These are phyloP conservation scores for Starmerella sirachaensis DNA, from an alignment of 805 yeast genomes.

Conservation along the genomic window DNA sequence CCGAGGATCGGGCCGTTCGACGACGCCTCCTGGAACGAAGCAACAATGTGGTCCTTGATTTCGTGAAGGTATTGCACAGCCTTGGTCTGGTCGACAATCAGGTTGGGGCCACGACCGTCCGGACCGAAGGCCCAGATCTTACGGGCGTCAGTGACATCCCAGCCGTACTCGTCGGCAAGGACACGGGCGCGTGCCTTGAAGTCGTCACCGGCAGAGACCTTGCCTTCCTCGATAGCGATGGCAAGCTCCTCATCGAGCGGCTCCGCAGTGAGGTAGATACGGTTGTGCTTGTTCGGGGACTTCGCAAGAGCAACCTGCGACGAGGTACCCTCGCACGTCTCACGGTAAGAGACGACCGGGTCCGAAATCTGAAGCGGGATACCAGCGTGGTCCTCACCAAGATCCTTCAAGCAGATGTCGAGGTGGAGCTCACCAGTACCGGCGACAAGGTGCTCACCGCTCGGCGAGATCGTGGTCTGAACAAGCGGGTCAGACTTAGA, in stretches of 20 bases:
- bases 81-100: slow-evolving; percentile 99
- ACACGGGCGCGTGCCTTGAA: slow-evolving; percentile 98
- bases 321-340: slow-evolving; percentile 89
- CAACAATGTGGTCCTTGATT: slow-evolving; percentile 98
- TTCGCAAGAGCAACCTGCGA: slow-evolving; percentile 93
- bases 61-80: slow-evolving; percentile 98
- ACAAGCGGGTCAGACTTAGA: slow-evolving; percentile 99
- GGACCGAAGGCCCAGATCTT: slow-evolving; percentile 99
- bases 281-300: slow-evolving; percentile 99
- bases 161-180: slow-evolving; percentile 96
- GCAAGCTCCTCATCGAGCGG: slow-evolving; percentile 91
- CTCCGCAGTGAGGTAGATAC: slow-evolving; percentile 95
- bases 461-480: slow-evolving; percentile 68
- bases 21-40: slow-evolving; percentile 99
- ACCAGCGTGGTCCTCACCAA: slow-evolving; percentile 99
- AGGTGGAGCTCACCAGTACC: slow-evolving; percentile 99
- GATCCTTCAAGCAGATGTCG: slow-evolving; percentile 93
- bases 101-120: slow-evolving; percentile 97
- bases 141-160: slow-evolving; percentile 99
- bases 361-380: slow-evolving; percentile 95
- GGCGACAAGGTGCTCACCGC: slow-evolving; percentile 99
- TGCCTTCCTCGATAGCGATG: slow-evolving; percentile 85
- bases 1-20: slow-evolving; percentile 98
- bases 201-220: slow-evolving; percentile 89
- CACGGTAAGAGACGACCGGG: slow-evolving; percentile 98